Evolutionary conservation across 306 rosid genomes (phyloP).

Genomic region (Medicago truncatula): DNA sequence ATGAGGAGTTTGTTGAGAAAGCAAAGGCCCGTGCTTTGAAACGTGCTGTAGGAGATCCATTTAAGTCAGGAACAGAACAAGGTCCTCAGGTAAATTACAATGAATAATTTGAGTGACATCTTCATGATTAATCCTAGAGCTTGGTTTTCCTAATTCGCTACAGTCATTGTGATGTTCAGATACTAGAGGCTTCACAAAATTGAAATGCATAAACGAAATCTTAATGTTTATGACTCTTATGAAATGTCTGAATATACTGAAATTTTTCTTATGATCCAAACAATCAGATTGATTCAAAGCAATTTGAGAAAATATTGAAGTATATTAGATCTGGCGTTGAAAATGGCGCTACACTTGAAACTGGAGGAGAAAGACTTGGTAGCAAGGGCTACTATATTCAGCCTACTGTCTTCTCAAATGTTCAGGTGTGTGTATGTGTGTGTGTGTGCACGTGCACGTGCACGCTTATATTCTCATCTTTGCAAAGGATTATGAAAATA

Average conservation of each 20-base stretch:
- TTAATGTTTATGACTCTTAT: neutral
- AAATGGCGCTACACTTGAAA: slow-evolving; percentile 83
- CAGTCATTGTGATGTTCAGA: neutral
- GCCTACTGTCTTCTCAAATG: slow-evolving; percentile 94
- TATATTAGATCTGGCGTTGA: slow-evolving; percentile 73
- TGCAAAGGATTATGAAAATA: slow-evolving; percentile 3
- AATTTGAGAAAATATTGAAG: slow-evolving; percentile 77
- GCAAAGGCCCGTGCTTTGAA: slow-evolving; percentile 79
- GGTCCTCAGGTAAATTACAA: slow-evolving; percentile 87
- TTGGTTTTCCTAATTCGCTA: slow-evolving; percentile 1
- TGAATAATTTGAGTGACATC: slow-evolving; percentile 7
- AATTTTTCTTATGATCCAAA: slow-evolving; percentile 25
- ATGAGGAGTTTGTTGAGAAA: slow-evolving; percentile 85
- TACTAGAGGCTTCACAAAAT: slow-evolving; percentile 16
- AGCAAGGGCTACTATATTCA: slow-evolving; percentile 75
- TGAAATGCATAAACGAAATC: slow-evolving; percentile 28
- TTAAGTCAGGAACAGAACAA: slow-evolving; percentile 80
- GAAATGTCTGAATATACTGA: slow-evolving; percentile 33
- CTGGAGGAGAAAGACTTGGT: slow-evolving; percentile 85
- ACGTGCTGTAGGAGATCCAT: slow-evolving; percentile 92
- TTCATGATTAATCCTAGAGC: slow-evolving; percentile 4
- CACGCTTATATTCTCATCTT: neutral
- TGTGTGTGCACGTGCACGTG: slow-evolving; percentile 32
- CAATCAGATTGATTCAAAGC: slow-evolving; percentile 73
- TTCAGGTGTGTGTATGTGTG: slow-evolving; percentile 51